Conservation (phyloP, 805 yeast genomes). For the Cyberlindnera sargentensis region DNA sequence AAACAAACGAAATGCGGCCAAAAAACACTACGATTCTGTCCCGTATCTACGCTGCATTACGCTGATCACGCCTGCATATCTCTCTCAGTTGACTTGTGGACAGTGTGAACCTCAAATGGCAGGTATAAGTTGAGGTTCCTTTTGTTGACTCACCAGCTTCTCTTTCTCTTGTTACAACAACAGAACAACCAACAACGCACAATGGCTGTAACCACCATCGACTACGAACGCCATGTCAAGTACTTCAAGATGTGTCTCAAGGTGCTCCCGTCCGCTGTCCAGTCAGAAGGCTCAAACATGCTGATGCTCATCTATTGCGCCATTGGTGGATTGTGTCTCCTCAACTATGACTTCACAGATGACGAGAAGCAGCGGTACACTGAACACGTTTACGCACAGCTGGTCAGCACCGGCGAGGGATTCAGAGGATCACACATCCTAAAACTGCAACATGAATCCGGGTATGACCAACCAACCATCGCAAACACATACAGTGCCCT, state of each 20-base stretch:
- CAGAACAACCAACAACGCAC: too few species aligned
- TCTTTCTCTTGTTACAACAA: too few species aligned
- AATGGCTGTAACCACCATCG: too few species aligned
- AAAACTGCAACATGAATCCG: constrained; percentile 13
- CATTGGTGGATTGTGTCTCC: constrained; percentile 41
- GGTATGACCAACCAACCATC: constrained; percentile 56
- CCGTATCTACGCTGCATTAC: too few species aligned
- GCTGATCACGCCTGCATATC: too few species aligned
- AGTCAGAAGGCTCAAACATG: constrained; percentile 62
- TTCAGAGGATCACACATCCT: constrained; percentile 56
- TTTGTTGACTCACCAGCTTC: too few species aligned
- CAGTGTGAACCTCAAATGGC: too few species aligned
- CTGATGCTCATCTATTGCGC: constrained; percentile 68
- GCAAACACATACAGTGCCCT: constrained; percentile 77
- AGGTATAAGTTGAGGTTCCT: too few species aligned
- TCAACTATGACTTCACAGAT: constrained; percentile 21
- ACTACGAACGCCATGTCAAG: constrained; percentile 23
- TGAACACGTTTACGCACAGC: constrained; percentile 41
- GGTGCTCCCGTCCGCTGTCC: constrained; percentile 47
- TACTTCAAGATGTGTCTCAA: constrained; percentile 46
- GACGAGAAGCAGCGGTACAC: constrained; percentile 27
- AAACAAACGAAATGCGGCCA: too few species aligned
- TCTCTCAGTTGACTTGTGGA: too few species aligned
- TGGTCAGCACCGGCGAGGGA: constrained; percentile 35
- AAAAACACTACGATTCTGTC: too few species aligned